Conservation (phyloP, 169 alveolate species). For the Neospora caninum region DNA sequence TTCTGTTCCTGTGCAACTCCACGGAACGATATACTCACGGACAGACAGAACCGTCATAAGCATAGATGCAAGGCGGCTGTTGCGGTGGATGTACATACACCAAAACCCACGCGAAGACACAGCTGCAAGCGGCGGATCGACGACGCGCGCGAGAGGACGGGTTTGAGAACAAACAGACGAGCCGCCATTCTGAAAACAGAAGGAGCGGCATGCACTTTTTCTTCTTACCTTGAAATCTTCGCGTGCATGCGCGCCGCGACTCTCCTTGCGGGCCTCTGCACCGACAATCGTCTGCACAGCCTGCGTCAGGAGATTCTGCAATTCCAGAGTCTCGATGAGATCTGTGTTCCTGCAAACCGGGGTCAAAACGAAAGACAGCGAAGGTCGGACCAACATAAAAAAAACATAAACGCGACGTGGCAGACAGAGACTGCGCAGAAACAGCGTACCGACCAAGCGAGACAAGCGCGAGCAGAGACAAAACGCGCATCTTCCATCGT, state of each 20-base stretch:
- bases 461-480: not conserved
- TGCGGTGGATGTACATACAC: no score
- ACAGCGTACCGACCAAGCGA: no score
- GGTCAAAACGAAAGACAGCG: not conserved
- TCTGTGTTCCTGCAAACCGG: conserved; percentile 96
- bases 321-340: conserved; percentile 94
- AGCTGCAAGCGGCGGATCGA: no score
- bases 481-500: not conserved
- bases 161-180: no score
- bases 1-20: no score
- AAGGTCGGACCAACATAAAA: not conserved
- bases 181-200: no score
- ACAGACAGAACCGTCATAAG: no score
- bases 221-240: conserved; percentile 89
- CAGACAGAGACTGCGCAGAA: not conserved
- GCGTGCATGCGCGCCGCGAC: conserved; percentile 99
- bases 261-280: conserved; percentile 95
- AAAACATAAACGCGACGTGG: not conserved
- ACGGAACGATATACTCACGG: no score
- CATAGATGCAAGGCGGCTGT: no score
- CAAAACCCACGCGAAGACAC: no score
- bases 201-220: no score
- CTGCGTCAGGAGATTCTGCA: conserved; percentile 92
- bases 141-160: no score
- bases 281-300: conserved; percentile 92